Percentiles rank a stretch among this genome's conserved stretches.
phyloP scores from a whole-genome alignment of 2,329 filamentous ascomycete species.

The Pseudogymnoascus sp. region DNA sequence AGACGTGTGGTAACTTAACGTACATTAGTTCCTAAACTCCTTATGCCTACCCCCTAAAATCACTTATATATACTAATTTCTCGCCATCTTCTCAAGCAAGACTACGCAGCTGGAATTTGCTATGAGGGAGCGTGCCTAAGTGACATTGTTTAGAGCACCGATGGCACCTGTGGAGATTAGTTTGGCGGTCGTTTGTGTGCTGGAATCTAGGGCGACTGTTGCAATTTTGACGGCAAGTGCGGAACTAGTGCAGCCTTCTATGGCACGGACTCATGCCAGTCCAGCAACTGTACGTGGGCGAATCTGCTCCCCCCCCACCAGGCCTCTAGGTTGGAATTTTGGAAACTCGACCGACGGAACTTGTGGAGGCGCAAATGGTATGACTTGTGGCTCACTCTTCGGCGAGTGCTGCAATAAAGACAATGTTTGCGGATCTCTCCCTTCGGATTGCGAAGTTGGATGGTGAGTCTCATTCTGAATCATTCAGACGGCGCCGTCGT shows the following conservation, averaged over 20 bases:
- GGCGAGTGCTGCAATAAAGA: no score
- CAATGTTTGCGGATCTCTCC: no score
- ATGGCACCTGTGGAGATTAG: conserved; percentile 28
- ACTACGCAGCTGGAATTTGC: conserved; percentile 28
- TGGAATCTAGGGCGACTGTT: conserved; percentile 28
- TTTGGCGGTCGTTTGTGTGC: conserved; percentile 27
- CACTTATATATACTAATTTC: conserved; percentile 2
- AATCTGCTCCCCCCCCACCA: conserved; percentile 10
- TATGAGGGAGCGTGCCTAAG: conserved; percentile 28
- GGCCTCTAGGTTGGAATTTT: no score
- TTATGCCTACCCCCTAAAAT: not conserved
- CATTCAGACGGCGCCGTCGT: no score
- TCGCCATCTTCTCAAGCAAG: conserved; percentile 18
- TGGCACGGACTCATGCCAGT: conserved; percentile 14
- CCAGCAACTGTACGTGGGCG: conserved; percentile 18
- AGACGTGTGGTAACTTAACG: conserved; percentile 24
- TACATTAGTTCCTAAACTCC: conserved; percentile 14
- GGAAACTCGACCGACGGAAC: no score
- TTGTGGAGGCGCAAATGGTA: no score
- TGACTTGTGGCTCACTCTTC: no score
- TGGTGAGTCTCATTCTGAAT: no score
- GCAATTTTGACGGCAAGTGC: conserved; percentile 22
- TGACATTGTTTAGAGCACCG: conserved; percentile 24
- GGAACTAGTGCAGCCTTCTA: conserved; percentile 23
- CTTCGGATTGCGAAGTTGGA: no score